Evolutionary conservation across 148 eudicot species (phyloP).

Genomic region (Diospyros lotus): DNA sequence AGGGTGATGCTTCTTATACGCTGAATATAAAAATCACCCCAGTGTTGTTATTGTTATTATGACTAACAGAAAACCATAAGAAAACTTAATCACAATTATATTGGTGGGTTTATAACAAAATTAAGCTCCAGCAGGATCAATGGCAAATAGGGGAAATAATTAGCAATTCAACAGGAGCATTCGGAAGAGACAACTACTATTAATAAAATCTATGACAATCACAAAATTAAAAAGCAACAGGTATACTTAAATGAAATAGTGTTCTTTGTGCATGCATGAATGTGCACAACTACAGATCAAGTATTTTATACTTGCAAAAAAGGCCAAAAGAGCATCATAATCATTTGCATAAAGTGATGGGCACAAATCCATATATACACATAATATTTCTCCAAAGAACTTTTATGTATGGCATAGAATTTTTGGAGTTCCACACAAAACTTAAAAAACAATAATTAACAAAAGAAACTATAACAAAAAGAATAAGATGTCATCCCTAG

Average conservation of each 20-base stretch:
- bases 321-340: too few relatives aligned
- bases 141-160: background rate
- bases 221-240: background rate
- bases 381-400: too few relatives aligned
- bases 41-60: background rate
- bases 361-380: too few relatives aligned
- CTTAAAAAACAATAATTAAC: too few relatives aligned
- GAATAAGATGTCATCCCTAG: too few relatives aligned
- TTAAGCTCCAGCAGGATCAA: background rate
- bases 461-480: too few relatives aligned
- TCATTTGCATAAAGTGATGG: too few relatives aligned
- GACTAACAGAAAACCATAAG: background rate
- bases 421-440: too few relatives aligned
- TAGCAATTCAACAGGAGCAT: background rate
- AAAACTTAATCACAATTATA: background rate
- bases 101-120: background rate
- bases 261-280: background rate
- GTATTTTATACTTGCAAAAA: background rate
- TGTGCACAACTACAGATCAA: background rate
- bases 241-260: background rate
- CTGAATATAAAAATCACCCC: conserved; percentile 33
- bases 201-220: background rate
- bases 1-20: conserved; percentile 70
- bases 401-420: too few relatives aligned
- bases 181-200: background rate